Percentiles rank a stretch among this genome's conserved stretches.
phyloP scores from a whole-genome alignment of 495 filamentous ascomycete genomes.

The Aspergillus sparsus region DNA sequence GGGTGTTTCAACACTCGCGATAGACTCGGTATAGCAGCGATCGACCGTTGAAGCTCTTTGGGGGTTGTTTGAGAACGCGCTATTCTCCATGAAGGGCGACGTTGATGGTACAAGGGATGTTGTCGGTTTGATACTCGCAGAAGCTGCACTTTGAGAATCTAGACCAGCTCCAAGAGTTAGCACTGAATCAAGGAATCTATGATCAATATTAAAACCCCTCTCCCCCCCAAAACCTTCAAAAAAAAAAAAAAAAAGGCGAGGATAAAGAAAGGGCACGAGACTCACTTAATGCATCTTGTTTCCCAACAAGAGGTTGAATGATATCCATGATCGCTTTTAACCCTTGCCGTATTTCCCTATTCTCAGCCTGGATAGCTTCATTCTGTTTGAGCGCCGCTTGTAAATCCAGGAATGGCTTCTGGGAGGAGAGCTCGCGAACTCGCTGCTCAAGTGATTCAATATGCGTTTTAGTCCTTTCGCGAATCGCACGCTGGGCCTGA shows the following conservation, averaged over 20 bases:
- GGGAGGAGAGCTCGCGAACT: constrained; percentile 68
- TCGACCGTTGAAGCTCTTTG: constrained; percentile 26
- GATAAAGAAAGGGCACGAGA: not conserved
- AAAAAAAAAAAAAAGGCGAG: not conserved
- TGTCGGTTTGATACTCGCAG: constrained; percentile 21
- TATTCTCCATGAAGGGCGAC: constrained; percentile 32
- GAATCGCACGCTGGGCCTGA: constrained; percentile 83
- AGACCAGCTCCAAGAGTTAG: not conserved
- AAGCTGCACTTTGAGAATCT: constrained; percentile 16
- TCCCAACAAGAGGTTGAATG: constrained; percentile 61
- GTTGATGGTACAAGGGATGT: constrained; percentile 27
- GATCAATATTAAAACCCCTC: not conserved
- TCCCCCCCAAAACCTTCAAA: not conserved
- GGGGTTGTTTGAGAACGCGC: constrained; percentile 22
- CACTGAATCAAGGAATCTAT: not conserved
- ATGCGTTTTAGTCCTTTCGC: constrained; percentile 77
- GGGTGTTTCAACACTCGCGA: constrained; percentile 38
- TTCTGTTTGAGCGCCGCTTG: constrained; percentile 68
- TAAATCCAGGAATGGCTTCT: constrained; percentile 78
- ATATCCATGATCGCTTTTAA: constrained; percentile 61
- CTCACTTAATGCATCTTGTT: constrained; percentile 33
- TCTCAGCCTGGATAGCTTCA: constrained; percentile 69
- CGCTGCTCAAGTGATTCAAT: constrained; percentile 75
- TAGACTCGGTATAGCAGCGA: constrained; percentile 34
- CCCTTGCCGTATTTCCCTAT: constrained; percentile 64